Base-by-base conservation (phyloP, 192 early-diverging fungal genomes). In the Kappamyces sp. region DNA sequence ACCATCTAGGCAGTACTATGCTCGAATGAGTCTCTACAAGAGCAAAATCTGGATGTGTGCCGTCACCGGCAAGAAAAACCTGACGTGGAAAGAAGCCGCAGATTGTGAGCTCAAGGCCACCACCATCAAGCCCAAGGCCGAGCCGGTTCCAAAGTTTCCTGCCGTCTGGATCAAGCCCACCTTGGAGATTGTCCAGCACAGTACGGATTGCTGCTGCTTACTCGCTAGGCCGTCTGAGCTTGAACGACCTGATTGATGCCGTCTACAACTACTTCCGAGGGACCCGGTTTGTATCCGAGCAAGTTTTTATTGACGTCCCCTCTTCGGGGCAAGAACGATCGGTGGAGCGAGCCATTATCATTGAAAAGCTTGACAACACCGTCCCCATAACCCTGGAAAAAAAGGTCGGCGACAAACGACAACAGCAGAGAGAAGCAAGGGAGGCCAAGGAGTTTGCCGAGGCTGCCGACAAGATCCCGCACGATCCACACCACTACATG, bases 71-170 rank as follows among this genome's bases (percentile, higher is more conserved):
- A 86, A 84, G 60, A 65, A 69, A 22, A 69, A 80, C 41, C 67
- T 96, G 48, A 91, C 87, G 0, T 96, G 86, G 57, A 78, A 84
- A 57, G 81, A 92, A 59, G 94, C 94, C 0, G 65, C 87, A 15
- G 66, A 83, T 38, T 86, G 81, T 9, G 94, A 96, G 61, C 70
- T 76, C 6, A 77, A 79, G 8, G 83, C 83, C 45, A 73, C 74
- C 46, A 77, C 81, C 11, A 66, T 71, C 41, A 66, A 82, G 1
- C 77, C 84, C 38, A 84, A 86, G 29, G 22, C 22, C 22, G 22
- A 22, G 22, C 22, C 22, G 22, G 22, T 22, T 22, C 22, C 22
- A 22, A 71, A 72, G 35, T 85, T 90, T 48, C 87, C 86, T 14
- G 76, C 74, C 34, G 65, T 77, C 15, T 84, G 88, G 73, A 73